These are phyloP conservation scores for Fomes fomentarius DNA, from an alignment of 1,284 basidiomycete species.

Conservation along the genomic window DNA sequence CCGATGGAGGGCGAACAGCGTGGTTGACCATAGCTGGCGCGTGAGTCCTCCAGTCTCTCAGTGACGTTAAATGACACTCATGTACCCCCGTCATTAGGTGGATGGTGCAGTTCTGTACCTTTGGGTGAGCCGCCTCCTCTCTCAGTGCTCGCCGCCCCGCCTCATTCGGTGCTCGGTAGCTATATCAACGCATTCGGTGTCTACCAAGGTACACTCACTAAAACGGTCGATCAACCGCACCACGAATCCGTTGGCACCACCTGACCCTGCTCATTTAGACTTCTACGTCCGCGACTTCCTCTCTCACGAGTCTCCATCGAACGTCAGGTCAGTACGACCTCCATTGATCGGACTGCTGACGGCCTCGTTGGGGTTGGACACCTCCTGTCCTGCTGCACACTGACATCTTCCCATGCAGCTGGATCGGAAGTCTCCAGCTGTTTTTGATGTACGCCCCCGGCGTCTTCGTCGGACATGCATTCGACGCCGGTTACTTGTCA, in stretches of 20 bases:
- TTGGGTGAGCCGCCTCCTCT: conserved; percentile 13
- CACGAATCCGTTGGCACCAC: not conserved
- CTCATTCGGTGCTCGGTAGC: not conserved
- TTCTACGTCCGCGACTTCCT: conserved; percentile 51
- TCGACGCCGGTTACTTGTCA: conserved; percentile 42
- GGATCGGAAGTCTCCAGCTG: conserved; percentile 40
- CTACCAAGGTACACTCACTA: conserved; percentile 19
- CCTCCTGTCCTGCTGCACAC: too few relatives aligned
- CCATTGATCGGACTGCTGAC: not conserved
- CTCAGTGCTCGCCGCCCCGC: not conserved
- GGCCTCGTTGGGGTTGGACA: too few relatives aligned
- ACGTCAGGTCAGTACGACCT: conserved; percentile 42
- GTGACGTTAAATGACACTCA: not conserved
- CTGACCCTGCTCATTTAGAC: conserved; percentile 30
- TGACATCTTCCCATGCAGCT: conserved; percentile 41
- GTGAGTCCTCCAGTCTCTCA: conserved; percentile 9
- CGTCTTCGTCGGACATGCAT: conserved; percentile 36
- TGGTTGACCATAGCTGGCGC: conserved; percentile 25
- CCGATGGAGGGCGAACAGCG: conserved; percentile 17
- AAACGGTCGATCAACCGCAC: not conserved
- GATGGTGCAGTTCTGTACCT: conserved; percentile 26
- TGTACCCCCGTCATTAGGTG: conserved; percentile 10
- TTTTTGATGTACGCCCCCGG: conserved; percentile 38
- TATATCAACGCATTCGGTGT: conserved; percentile 28
- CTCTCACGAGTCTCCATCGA: conserved; percentile 44